Evolutionary conservation across 129 eudicot species (phyloP), one percentile per base, ranked within the genome.

Genomic region (Escallonia rubra): DNA sequence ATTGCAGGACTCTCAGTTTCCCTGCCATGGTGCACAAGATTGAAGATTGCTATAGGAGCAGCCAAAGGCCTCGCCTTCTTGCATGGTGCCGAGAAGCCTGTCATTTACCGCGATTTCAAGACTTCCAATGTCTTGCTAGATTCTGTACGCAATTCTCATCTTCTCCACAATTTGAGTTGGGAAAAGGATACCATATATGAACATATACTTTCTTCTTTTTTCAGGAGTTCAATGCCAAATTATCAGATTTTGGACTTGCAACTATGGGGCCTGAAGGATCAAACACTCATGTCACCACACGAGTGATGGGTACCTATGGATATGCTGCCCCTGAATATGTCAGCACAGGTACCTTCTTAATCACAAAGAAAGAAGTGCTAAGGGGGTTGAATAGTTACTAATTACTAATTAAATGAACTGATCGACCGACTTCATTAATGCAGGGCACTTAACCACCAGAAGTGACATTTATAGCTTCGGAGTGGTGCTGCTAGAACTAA

Each of bases 391-490:
- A 4, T 13, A 52, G 57, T 52, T 10, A 45, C 15, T 23, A 4
- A 6, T 1, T 14, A 2, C 2, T 0, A 1, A 3, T 12, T 48
- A 6, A n/a, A n/a, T n/a, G n/a, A 43, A 62, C 8, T 23, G 1
- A 23, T 23, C 1, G 34, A 1, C 34, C 34, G 34, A 23, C 34
- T 23, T 23, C 34, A n/a, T n/a, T n/a, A 8, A 59, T 75, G 70
- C 64, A 93, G 98, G 98, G 14, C 99, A 94, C 63, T 78, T 94
- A 69, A 89, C 96, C 48, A 89, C 96, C 8, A 94, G 77, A 68
- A 94, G 97, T 61, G 97, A 94, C 63, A 84, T 94, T 49, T 94
- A 94, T 68, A 89, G 97, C 52, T 94, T 86, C 41, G 99, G 99
- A 14, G 97, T 94, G 4, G 99, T 94, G 9, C 72, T 94, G 40